Base-by-base conservation (phyloP, 345 rosid species). In the Euphorbia tirucalli region DNA sequence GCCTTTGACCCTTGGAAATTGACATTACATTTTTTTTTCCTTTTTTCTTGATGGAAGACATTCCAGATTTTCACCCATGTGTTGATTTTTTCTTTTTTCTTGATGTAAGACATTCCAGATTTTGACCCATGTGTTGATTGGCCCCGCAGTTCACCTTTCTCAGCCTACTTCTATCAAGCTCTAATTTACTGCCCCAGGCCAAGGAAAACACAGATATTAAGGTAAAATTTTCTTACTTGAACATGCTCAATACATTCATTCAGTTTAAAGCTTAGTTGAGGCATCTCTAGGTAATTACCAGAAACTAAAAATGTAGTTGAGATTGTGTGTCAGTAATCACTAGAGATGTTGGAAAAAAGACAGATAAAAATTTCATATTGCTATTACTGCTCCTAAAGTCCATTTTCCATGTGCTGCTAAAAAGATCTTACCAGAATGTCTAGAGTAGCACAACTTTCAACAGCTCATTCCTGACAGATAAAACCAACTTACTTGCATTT, bases 231-330 rank as follows among this genome's bases (percentile, higher is more conserved):
- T 39, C 11, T 19, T 41, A 41, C n/a, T 35, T 63, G 22, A 39
- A 11, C n/a, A n/a, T 63, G 67, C 11, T 49, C 30, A 39, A 11
- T 14, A 13, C 16, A 18, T 32, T 44, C 21, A 39, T 11, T 13
- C 13, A 32, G 37, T n/a, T 63, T 25, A 63, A 63, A 25, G 28
- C 15, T 24, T 9, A 63, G 49, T 63, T 10, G n/a, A 9, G 37
- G 18, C 16, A 63, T 63, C 19, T 63, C 67, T 63, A 1, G 21
- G 49, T 21, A 43, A 39, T 63, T 63, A 63, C 67, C 24, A 21
- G n/a, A 46, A 63, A 41, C 1, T 1, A 1, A 16, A 48, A 13
- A 41, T 41, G 52, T 30, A 64, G 31, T 10, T 41, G 50, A 48
- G 21, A 41, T 41, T 24, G 31, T 25, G 24, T 9, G 52, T 25